phyloP scores from a whole-genome alignment of 2,329 filamentous ascomycete species.

The Neofusicoccum cordaticola region DNA sequence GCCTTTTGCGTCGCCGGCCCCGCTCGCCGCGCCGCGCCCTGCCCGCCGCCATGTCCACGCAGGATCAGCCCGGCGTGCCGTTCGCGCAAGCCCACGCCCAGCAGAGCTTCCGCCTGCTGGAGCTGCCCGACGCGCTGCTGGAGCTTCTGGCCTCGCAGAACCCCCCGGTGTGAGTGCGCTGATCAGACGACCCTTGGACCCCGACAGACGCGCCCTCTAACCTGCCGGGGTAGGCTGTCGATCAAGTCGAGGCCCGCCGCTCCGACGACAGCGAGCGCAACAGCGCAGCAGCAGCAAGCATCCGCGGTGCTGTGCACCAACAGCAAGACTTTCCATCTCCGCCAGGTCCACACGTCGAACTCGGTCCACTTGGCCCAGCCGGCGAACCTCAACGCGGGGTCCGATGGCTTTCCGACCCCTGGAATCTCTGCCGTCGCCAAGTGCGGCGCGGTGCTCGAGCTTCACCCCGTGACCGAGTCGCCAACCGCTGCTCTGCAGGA shows the following conservation, averaged over 20 bases:
- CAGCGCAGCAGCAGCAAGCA: slow-evolving; percentile 17
- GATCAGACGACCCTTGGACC: slow-evolving; percentile 2
- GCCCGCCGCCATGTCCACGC: slow-evolving; percentile 41
- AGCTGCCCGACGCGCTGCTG: slow-evolving; percentile 58
- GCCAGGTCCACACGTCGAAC: slow-evolving; percentile 65
- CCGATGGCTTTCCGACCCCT: slow-evolving; percentile 26
- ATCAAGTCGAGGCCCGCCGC: slow-evolving; percentile 34
- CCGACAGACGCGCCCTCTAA: slow-evolving; percentile 22
- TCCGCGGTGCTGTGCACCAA: slow-evolving; percentile 60
- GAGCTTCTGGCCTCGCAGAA: slow-evolving; percentile 51
- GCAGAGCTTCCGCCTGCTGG: slow-evolving; percentile 57
- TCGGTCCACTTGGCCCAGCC: slow-evolving; percentile 56
- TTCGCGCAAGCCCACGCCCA: slow-evolving; percentile 46
- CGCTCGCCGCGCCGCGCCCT: neutral
- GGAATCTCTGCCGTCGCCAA: slow-evolving; percentile 44
- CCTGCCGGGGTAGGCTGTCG: slow-evolving; percentile 30
- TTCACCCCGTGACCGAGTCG: slow-evolving; percentile 34
- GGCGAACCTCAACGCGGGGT: slow-evolving; percentile 36
- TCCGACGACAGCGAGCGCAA: slow-evolving; percentile 18
- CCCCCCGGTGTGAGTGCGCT: slow-evolving; percentile 37
- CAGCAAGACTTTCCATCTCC: slow-evolving; percentile 56
- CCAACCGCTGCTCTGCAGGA: slow-evolving; percentile 37
- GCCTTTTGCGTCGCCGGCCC: neutral
- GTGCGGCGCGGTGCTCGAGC: slow-evolving; percentile 45
- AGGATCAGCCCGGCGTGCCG: slow-evolving; percentile 38